Conservation (phyloP, 192 early-diverging fungal genomes). For the Podila clonocystis region DNA sequence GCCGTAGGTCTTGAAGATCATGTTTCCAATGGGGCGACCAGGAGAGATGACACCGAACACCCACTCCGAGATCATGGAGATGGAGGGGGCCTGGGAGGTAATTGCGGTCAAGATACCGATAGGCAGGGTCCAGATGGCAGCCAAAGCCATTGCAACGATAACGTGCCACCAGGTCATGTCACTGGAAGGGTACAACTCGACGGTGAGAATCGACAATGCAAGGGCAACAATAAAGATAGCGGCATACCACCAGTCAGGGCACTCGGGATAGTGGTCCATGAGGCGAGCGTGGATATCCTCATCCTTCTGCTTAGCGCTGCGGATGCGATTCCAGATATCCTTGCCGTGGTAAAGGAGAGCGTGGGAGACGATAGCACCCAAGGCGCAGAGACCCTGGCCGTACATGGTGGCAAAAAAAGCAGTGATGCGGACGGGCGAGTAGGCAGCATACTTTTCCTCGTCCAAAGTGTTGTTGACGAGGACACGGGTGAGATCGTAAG, state of each 20-base stretch:
- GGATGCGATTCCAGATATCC: conserved; percentile 70
- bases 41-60: conserved; percentile 72
- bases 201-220: conserved; percentile 61
- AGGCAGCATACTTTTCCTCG: conserved; percentile 60
- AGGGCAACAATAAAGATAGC: conserved; percentile 63
- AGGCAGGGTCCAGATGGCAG: conserved; percentile 65
- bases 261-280: conserved; percentile 79
- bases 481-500: conserved; percentile 66
- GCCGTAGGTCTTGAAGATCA: conserved; percentile 79
- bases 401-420: conserved; percentile 75
- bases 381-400: conserved; percentile 71
- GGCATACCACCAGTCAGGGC: conserved; percentile 84
- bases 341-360: conserved; percentile 69
- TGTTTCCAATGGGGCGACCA: conserved; percentile 67
- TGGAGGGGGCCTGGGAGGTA: conserved; percentile 63
- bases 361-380: conserved; percentile 75
- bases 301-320: conserved; percentile 62
- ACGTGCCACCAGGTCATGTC: conserved; percentile 74
- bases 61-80: conserved; percentile 76
- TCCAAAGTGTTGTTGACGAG: conserved; percentile 67
- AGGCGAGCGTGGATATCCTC: conserved; percentile 81
- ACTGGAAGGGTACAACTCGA: conserved; percentile 52
- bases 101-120: conserved; percentile 73
- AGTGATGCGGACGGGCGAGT: conserved; percentile 74
- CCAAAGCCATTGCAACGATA: conserved; percentile 59